Conservation (phyloP, 345 rosid species). For the Isatis tinctoria region DNA sequence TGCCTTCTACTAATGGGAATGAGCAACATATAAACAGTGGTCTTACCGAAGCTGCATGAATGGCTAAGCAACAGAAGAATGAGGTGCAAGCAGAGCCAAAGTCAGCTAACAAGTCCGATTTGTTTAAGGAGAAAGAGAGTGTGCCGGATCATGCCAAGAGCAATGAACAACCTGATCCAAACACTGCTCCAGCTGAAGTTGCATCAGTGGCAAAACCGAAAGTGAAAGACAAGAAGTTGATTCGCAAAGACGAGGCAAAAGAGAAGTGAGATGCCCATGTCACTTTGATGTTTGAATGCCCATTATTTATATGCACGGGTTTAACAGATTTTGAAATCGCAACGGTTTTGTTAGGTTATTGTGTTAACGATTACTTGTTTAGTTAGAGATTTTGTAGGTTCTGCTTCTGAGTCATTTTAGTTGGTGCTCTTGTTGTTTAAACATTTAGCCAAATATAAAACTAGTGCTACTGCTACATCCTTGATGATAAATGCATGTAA, state of each 20-base stretch:
- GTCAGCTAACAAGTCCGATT: not conserved
- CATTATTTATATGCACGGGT: not conserved
- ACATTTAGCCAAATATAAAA: not conserved
- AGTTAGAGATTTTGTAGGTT: too few species aligned
- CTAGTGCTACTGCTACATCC: not conserved
- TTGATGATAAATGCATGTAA: not conserved
- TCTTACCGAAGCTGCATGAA: not conserved
- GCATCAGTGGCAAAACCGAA: not conserved
- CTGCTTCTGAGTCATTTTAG: not conserved
- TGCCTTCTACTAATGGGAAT: not conserved
- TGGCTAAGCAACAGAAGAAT: not conserved
- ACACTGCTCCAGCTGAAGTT: not conserved
- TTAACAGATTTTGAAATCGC: not conserved
- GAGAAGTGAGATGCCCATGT: not conserved
- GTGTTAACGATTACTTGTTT: not conserved
- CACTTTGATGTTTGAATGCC: not conserved
- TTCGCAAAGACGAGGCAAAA: not conserved
- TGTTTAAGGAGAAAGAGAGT: not conserved
- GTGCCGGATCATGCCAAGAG: not conserved
- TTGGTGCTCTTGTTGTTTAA: not conserved
- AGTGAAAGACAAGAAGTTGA: not conserved
- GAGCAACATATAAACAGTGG: not conserved
- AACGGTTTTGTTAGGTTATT: not conserved
- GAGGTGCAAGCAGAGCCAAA: not conserved
- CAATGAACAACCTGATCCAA: not conserved